A percentile compares a stretch with the other conserved stretches of the same genome.
These are phyloP conservation scores for Debaryomyces prosopidis DNA, from an alignment of 805 yeast species.

Conservation along the genomic window DNA sequence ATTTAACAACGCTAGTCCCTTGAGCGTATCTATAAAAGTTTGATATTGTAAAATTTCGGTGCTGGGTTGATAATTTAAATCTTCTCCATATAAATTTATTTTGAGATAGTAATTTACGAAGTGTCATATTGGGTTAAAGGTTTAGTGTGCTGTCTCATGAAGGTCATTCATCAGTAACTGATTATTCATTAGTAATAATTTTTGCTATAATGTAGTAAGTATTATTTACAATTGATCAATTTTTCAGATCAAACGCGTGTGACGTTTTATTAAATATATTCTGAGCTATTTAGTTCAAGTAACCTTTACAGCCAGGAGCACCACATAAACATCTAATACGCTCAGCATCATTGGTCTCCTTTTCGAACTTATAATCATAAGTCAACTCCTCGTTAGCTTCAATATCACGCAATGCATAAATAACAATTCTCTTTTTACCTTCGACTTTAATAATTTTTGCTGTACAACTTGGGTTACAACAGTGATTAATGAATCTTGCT, in stretches of 20 bases:
- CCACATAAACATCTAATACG: slow-evolving; percentile 93
- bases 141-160: too few species aligned
- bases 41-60: too few species aligned
- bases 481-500: slow-evolving; percentile 95
- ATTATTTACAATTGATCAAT: not conserved
- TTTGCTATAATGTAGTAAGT: too few species aligned
- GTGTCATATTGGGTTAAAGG: too few species aligned
- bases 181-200: too few species aligned
- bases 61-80: too few species aligned
- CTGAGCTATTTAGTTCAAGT: slow-evolving; percentile 53
- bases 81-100: too few species aligned
- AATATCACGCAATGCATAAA: slow-evolving; percentile 87
- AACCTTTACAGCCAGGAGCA: slow-evolving; percentile 91
- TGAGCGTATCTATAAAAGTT: not conserved
- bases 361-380: slow-evolving; percentile 92
- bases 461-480: slow-evolving; percentile 96
- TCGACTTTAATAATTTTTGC: slow-evolving; percentile 96
- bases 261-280: not conserved
- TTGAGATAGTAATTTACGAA: too few species aligned
- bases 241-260: not conserved
- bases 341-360: slow-evolving; percentile 86
- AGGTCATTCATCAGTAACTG: too few species aligned
- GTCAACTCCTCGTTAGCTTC: slow-evolving; percentile 90
- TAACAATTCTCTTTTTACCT: slow-evolving; percentile 90
- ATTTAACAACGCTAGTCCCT: not conserved